These are phyloP conservation scores for Mycena pura DNA, from an alignment of 768 basidiomycete species.

Conservation along the genomic window DNA sequence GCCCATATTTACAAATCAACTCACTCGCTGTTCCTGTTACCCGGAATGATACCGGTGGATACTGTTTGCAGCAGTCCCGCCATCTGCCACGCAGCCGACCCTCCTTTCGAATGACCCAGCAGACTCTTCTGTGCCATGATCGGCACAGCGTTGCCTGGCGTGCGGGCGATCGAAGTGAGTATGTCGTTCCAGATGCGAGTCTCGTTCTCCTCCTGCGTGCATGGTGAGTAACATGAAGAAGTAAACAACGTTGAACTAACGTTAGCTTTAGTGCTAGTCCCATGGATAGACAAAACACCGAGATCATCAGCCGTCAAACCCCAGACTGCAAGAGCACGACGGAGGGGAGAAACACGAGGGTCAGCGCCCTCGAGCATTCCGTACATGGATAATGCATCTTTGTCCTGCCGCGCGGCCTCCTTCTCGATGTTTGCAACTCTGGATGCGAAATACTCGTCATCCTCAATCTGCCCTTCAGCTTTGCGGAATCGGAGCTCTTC, in stretches of 20 bases:
- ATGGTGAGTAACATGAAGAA: slow-evolving; percentile 15
- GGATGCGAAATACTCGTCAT: slow-evolving; percentile 74
- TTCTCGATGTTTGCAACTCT: slow-evolving; percentile 87
- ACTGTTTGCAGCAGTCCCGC: slow-evolving; percentile 90
- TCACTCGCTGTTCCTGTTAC: slow-evolving; percentile 96
- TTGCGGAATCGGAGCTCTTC: slow-evolving; percentile 75
- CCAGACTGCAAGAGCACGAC: slow-evolving; percentile 97
- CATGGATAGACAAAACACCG: slow-evolving; percentile 88
- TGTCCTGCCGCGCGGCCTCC: slow-evolving; percentile 91
- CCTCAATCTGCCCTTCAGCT: slow-evolving; percentile 53
- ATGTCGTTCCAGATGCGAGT: slow-evolving; percentile 96
- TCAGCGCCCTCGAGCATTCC: slow-evolving; percentile 94
- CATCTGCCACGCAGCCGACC: slow-evolving; percentile 98
- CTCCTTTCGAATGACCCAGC: slow-evolving; percentile 97
- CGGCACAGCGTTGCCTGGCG: slow-evolving; percentile 95
- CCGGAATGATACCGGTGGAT: slow-evolving; percentile 86
- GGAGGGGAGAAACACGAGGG: slow-evolving; percentile 86
- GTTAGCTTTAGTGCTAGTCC: slow-evolving; percentile 87
- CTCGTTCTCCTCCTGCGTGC: slow-evolving; percentile 89
- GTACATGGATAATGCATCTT: slow-evolving; percentile 89
- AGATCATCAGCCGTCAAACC: slow-evolving; percentile 93
- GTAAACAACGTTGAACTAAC: slow-evolving; percentile 41
- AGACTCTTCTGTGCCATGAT: slow-evolving; percentile 98
- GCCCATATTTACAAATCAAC: slow-evolving; percentile 37
- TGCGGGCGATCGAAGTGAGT: slow-evolving; percentile 86